These are phyloP conservation scores for Apiotrichum veenhuisii DNA, from an alignment of 1,284 basidiomycete species.

Conservation along the genomic window DNA sequence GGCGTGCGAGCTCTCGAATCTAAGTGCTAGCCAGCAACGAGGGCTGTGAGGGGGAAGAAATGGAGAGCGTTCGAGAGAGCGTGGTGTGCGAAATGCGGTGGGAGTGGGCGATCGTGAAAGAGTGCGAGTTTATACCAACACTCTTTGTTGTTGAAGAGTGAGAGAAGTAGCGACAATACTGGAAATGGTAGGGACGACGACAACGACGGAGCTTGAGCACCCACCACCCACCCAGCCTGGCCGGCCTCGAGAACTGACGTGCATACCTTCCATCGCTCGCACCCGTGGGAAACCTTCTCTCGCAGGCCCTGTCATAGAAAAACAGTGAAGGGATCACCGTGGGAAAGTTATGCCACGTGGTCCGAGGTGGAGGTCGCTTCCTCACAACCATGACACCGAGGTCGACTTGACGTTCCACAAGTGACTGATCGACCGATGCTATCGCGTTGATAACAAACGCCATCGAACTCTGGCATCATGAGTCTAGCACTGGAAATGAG, in stretches of 20 bases:
- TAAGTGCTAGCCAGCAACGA: constrained; percentile 1
- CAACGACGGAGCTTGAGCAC: no score
- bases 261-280: neutral
- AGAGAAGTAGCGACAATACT: neutral
- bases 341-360: neutral
- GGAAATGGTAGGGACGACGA: neutral
- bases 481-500: no score
- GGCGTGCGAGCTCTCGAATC: neutral
- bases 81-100: neutral
- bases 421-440: neutral
- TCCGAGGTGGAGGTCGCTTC: neutral
- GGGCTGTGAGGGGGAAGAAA: neutral
- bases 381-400: no score
- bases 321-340: neutral
- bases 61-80: neutral
- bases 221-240: no score
- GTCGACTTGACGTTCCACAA: neutral
- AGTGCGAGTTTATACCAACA: no score
- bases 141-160: neutral
- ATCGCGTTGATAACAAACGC: neutral
- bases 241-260: no score
- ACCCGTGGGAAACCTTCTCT: neutral
- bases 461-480: no score
- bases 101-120: no score
- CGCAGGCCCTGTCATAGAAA: neutral